Percentiles rank a stretch among this genome's conserved stretches.
Conservation (phyloP, 306 rosid species). For the Cucurbita argyrosperma region DNA sequence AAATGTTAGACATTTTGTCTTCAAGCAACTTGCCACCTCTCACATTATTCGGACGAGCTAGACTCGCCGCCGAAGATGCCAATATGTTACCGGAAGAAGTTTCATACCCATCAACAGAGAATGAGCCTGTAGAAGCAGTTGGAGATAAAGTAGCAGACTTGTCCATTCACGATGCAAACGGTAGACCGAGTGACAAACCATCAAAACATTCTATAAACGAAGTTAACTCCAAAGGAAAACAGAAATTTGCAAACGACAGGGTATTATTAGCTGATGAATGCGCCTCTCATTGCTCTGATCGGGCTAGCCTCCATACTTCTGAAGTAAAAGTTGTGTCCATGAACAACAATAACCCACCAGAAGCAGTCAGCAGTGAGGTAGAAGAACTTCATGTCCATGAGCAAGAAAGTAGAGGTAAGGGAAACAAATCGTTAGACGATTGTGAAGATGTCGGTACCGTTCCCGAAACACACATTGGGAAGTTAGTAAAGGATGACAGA, state of each 20-base stretch:
- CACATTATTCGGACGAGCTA: conserved; percentile 73
- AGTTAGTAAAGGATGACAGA: conserved; percentile 18
- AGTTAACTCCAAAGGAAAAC: neutral
- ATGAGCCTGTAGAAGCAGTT: conserved; percentile 18
- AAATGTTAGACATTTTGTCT: conserved; percentile 18
- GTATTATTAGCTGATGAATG: neutral
- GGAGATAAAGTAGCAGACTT: conserved; percentile 8
- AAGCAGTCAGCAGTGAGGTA: conserved; percentile 12
- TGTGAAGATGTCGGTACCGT: neutral
- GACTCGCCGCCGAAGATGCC: conserved; percentile 31
- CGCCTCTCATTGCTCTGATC: neutral
- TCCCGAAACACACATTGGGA: conserved; percentile 5
- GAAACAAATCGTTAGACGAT: conserved; percentile 11
- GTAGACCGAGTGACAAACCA: neutral
- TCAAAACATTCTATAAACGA: neutral
- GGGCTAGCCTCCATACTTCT: neutral
- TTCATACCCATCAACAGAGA: conserved; percentile 4
- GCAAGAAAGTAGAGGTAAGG: conserved; percentile 16
- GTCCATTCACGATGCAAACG: neutral
- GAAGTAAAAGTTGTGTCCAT: neutral
- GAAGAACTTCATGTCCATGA: conserved; percentile 4
- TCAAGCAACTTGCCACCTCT: conserved; percentile 27
- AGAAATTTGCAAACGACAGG: neutral
- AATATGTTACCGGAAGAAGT: conserved; percentile 16
- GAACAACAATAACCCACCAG: conserved; percentile 12